Evolutionary conservation across 2,329 filamentous ascomycete genomes (phyloP).

Genomic region (Leptographium radiaticola): DNA sequence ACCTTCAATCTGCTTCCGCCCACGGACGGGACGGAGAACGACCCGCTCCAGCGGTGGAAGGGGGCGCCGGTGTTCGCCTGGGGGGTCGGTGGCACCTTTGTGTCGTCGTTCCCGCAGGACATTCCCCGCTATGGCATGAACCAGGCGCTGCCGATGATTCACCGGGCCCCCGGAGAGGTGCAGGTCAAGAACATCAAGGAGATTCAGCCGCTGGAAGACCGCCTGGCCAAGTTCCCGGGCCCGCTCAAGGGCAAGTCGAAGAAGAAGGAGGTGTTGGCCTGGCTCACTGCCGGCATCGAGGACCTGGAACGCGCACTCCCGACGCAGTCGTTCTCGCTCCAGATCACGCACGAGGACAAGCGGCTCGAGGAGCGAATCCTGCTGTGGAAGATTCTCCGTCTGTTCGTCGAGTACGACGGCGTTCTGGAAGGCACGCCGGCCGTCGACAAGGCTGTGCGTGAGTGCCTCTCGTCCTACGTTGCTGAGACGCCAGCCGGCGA

Average conservation of each 20-base stretch:
- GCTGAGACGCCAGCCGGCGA: background rate
- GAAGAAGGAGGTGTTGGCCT: conserved; percentile 82
- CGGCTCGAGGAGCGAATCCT: conserved; percentile 66
- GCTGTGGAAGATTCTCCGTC: conserved; percentile 73
- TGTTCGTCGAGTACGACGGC: conserved; percentile 81
- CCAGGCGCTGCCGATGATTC: conserved; percentile 60
- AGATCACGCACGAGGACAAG: conserved; percentile 49
- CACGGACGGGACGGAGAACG: conserved; percentile 53
- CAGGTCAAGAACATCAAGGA: conserved; percentile 66
- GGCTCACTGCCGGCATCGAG: conserved; percentile 69
- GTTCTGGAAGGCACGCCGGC: conserved; percentile 57
- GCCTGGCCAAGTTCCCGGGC: conserved; percentile 72
- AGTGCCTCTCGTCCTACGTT: conserved; percentile 39
- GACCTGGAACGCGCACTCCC: conserved; percentile 49
- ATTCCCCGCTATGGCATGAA: conserved; percentile 75
- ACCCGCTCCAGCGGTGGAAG: conserved; percentile 81
- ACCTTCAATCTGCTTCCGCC: conserved; percentile 46
- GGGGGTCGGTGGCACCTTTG: conserved; percentile 71
- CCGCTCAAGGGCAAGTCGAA: conserved; percentile 81
- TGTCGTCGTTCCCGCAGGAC: conserved; percentile 80
- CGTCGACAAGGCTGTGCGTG: conserved; percentile 62
- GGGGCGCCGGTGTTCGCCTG: conserved; percentile 78
- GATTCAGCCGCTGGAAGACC: conserved; percentile 56
- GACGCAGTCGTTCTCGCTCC: conserved; percentile 33
- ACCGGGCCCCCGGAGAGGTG: conserved; percentile 71